Percentiles rank a stretch among this genome's conserved stretches.
Evolutionary conservation across 2,329 filamentous ascomycete genomes (phyloP).

Genomic region (Scorias spongiosa): DNA sequence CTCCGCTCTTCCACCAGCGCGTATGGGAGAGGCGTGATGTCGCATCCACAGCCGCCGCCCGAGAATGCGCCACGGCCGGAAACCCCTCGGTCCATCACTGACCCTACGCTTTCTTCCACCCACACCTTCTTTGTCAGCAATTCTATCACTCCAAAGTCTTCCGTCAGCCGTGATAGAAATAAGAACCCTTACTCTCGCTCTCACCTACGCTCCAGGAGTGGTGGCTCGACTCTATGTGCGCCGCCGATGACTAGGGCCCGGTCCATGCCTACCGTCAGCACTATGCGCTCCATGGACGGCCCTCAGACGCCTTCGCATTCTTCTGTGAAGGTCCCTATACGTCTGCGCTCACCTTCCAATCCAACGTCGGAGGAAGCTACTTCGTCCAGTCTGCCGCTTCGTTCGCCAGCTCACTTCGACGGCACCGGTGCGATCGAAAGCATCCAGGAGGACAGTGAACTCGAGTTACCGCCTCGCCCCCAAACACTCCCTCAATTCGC

Average conservation of each 20-base stretch:
- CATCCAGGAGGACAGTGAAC: constrained; percentile 35
- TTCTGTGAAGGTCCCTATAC: constrained; percentile 27
- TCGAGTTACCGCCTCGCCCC: constrained; percentile 28
- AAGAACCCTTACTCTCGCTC: constrained; percentile 31
- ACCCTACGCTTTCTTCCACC: not conserved
- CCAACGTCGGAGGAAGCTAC: constrained; percentile 9
- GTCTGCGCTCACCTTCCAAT: constrained; percentile 26
- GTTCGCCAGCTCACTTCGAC: constrained; percentile 18
- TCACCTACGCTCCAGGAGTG: constrained; percentile 31
- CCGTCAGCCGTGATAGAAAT: constrained; percentile 23
- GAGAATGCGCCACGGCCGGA: not conserved
- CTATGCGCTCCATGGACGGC: constrained; percentile 16
- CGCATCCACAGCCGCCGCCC: no score
- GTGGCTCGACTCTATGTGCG: constrained; percentile 23
- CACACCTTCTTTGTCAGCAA: not conserved
- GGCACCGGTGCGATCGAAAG: constrained; percentile 18
- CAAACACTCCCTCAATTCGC: constrained; percentile 12
- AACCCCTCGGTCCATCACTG: not conserved
- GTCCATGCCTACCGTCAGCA: constrained; percentile 28
- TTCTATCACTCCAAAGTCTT: constrained; percentile 1
- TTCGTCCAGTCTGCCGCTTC: constrained; percentile 9
- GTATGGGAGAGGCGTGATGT: no score
- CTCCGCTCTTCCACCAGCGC: no score
- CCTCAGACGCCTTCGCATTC: constrained; percentile 19
- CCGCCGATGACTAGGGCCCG: constrained; percentile 34